Conservation (phyloP, 2,329 filamentous ascomycete genomes). For the Mycosphaerelloides madeirae region DNA sequence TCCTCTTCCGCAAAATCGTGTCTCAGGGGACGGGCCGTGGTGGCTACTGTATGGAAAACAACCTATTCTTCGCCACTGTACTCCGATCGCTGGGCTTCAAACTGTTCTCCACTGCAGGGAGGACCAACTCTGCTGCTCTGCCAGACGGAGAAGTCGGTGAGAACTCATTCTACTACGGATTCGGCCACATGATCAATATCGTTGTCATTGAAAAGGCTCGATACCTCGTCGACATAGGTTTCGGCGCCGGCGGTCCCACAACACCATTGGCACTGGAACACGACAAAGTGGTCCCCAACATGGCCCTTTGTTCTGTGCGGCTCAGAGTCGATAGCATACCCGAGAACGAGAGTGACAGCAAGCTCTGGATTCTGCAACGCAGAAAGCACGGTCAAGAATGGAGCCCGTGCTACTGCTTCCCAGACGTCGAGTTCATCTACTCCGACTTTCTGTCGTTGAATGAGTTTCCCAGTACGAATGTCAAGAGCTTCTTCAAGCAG, state of each 20-base stretch:
- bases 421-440: slow-evolving; percentile 58
- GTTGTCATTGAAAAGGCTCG: slow-evolving; percentile 43
- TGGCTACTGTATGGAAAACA: slow-evolving; percentile 60
- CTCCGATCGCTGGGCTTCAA: slow-evolving; percentile 49
- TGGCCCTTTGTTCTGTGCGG: slow-evolving; percentile 19
- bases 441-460: slow-evolving; percentile 59
- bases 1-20: slow-evolving; percentile 51
- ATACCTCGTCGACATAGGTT: slow-evolving; percentile 40
- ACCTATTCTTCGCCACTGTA: slow-evolving; percentile 48
- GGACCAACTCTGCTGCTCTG: slow-evolving; percentile 30
- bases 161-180: slow-evolving; percentile 27
- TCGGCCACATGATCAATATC: slow-evolving; percentile 41
- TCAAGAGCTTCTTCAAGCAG: slow-evolving; percentile 48
- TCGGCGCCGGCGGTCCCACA: slow-evolving; percentile 34
- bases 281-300: slow-evolving; percentile 11
- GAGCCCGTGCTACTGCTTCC: slow-evolving; percentile 60
- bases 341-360: slow-evolving; percentile 18
- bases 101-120: slow-evolving; percentile 37
- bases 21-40: slow-evolving; percentile 42
- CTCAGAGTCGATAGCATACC: slow-evolving; percentile 16
- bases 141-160: slow-evolving; percentile 7
- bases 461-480: slow-evolving; percentile 48
- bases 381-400: slow-evolving; percentile 38
- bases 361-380: slow-evolving; percentile 42
- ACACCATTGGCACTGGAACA: slow-evolving; percentile 36